phyloP scores from a whole-genome alignment of 2,329 filamentous ascomycete species.

The Rhynchosporium secalis region DNA sequence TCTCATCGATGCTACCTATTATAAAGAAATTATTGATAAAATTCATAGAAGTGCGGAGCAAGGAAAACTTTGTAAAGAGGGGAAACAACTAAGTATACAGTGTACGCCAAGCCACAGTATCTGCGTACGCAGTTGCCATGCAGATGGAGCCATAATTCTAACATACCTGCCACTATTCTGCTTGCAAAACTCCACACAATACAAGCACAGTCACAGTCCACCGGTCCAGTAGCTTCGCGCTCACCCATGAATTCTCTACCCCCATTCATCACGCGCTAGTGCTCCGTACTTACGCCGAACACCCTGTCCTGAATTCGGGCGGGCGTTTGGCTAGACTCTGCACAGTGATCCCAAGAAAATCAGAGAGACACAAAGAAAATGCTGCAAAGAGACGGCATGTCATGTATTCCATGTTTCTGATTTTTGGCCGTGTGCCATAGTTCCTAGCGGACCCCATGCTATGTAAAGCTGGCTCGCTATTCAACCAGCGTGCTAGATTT shows the following conservation, averaged over 20 bases:
- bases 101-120: too few species aligned
- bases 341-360: conserved; percentile 1
- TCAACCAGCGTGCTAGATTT: background rate
- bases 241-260: conserved; percentile 10
- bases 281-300: background rate
- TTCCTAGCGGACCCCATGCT: background rate
- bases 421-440: background rate
- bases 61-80: too few species aligned
- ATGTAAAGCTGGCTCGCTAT: conserved; percentile 2
- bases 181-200: conserved; percentile 1
- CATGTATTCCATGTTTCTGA: background rate
- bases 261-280: background rate
- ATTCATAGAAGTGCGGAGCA: too few species aligned
- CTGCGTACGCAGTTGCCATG: too few species aligned
- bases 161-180: background rate
- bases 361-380: conserved; percentile 4
- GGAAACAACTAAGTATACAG: too few species aligned
- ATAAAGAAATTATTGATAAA: too few species aligned
- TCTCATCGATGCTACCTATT: conserved; percentile 9
- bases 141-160: too few species aligned
- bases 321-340: conserved; percentile 9
- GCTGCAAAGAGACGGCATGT: conserved; percentile 6
- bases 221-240: background rate
- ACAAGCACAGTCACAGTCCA: background rate
- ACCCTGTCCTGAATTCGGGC: background rate